These are phyloP conservation scores for Paracorniculantispora psalliotae DNA, from an alignment of 2,329 filamentous ascomycete genomes.

Conservation along the genomic window DNA sequence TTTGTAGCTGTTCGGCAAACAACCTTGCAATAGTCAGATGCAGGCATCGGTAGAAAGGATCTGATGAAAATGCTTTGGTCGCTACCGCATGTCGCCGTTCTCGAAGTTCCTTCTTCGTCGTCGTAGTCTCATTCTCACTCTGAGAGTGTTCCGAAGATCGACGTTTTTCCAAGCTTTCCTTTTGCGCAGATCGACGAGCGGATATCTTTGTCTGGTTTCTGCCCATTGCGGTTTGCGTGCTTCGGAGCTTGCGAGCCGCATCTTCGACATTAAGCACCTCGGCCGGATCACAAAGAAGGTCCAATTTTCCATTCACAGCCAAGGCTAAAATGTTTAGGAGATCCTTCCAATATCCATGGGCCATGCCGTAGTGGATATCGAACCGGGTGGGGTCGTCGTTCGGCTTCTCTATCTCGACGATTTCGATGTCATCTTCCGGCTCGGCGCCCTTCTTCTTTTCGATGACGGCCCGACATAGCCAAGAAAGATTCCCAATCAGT, in stretches of 20 bases:
- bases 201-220: not conserved
- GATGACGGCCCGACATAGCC: slow-evolving; percentile 52
- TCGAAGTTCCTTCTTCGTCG: slow-evolving; percentile 28
- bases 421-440: slow-evolving; percentile 30
- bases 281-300: slow-evolving; percentile 33
- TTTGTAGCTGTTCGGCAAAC: slow-evolving; percentile 50
- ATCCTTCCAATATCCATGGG: slow-evolving; percentile 61
- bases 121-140: too few species aligned
- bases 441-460: slow-evolving; percentile 44
- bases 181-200: not conserved
- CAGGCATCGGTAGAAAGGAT: slow-evolving; percentile 45
- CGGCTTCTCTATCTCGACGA: slow-evolving; percentile 28
- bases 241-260: slow-evolving; percentile 15
- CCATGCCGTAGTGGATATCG: slow-evolving; percentile 42
- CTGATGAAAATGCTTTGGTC: slow-evolving; percentile 34
- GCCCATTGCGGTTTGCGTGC: not conserved
- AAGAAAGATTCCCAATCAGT: slow-evolving; percentile 47
- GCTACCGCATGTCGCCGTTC: slow-evolving; percentile 36
- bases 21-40: slow-evolving; percentile 50
- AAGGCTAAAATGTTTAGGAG: slow-evolving; percentile 53
- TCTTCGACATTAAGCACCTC: slow-evolving; percentile 37
- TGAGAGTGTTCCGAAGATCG: too few species aligned
- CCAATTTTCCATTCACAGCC: slow-evolving; percentile 43
- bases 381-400: slow-evolving; percentile 32
- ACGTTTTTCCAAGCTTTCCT: not conserved